Base-by-base conservation (phyloP, 1,284 basidiomycete species). In the Microstroma glucosiphilum region DNA sequence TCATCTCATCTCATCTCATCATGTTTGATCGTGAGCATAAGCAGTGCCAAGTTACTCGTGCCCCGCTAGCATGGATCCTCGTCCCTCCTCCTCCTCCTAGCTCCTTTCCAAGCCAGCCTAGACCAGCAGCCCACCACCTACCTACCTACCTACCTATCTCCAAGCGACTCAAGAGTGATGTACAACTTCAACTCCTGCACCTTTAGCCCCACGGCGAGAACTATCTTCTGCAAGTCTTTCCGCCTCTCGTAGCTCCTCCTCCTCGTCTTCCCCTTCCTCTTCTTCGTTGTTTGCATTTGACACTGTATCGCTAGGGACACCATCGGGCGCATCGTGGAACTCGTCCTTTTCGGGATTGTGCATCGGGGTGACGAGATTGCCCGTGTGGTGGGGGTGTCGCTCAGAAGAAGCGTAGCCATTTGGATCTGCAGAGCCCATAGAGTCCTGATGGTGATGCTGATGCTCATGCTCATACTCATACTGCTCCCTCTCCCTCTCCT, bases 181-280 rank as follows among this genome's bases (percentile, higher is more conserved):
- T 6, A 54, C 51, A 21, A 23, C 26, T 21, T 54, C 51, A 17
- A 54, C 51, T 25, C 21, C 51, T 11, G 51, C 51, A 13, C 21
- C 21, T 13, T 25, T 54, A 6, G 19, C 51, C 19, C 21, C 51
- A 6, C 21, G 2, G 8, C 13, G 13, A 7, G 51, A 19, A 25
- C 51, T 54, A 19, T 54, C 21, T 13, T 54, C 51, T 6, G 51
- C 51, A 19, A 54, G 51, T 6, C 25, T 19, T 13, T 54, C 51
- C 7, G 51, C 51, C 51, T 54, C 51, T 19, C 51, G 6, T 21
- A 54, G 6, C 51, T 54, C 51, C 21, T 54, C 51, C 6, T 54
- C 51, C 6, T 54, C 51, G 7, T 54, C 51, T 19, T 54, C 51
- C 13, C 25, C 51, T 25, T 54, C 51, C 4, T 54, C 51, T 4